phyloP scores from a whole-genome alignment of 768 basidiomycete genomes.

The Cystobasidium ongulense region DNA sequence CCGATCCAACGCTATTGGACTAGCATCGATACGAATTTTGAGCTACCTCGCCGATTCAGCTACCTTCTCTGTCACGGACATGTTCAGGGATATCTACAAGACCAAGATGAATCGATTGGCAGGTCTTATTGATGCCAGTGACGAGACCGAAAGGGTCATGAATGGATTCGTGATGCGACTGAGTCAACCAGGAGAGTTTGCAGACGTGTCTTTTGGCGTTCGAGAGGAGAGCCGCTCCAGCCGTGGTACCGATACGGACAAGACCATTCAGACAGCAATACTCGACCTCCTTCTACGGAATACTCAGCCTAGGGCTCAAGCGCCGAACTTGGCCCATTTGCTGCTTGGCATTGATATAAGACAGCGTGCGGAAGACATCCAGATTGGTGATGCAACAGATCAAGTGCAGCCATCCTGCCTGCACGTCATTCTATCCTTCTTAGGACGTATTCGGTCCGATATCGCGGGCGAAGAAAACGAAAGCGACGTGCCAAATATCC shows the following conservation, averaged over 20 bases:
- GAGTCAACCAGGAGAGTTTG: conserved; percentile 57
- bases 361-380: conserved; percentile 33
- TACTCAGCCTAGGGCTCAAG: conserved; percentile 56
- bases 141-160: conserved; percentile 75
- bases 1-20: conserved; percentile 59
- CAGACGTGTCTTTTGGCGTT: conserved; percentile 46
- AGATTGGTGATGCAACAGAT: conserved; percentile 44
- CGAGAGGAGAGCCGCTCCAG: conserved; percentile 14
- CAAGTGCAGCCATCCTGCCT: conserved; percentile 54
- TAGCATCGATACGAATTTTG: conserved; percentile 72
- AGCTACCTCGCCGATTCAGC: conserved; percentile 59
- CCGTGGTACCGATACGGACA: conserved; percentile 45
- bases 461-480: conserved; percentile 49
- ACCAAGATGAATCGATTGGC: conserved; percentile 58
- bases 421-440: conserved; percentile 69
- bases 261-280: conserved; percentile 65
- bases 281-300: conserved; percentile 74
- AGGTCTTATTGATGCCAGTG: conserved; percentile 67
- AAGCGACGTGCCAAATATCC: conserved; percentile 45
- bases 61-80: conserved; percentile 50
- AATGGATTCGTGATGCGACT: conserved; percentile 66
- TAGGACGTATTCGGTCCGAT: conserved; percentile 49
- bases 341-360: conserved; percentile 35
- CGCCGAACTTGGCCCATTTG: conserved; percentile 81
- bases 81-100: conserved; percentile 45